Conservation (phyloP, 1,284 basidiomycete species). For the Leccinum colubrinum region DNA sequence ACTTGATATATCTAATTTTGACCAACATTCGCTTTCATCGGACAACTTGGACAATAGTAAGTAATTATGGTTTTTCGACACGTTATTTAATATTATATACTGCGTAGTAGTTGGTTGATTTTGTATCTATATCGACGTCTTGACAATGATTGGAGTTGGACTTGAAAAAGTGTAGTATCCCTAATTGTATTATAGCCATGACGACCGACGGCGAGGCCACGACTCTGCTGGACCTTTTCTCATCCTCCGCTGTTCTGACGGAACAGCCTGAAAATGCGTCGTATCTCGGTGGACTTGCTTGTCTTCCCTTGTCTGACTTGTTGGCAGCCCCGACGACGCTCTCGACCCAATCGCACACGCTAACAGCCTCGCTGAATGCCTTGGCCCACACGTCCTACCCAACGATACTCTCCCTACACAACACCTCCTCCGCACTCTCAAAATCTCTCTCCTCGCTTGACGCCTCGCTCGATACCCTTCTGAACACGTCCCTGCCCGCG, state of each 20-base stretch:
- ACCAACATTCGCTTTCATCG: background rate
- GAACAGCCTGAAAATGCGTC: constrained; percentile 34
- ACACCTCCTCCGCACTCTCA: constrained; percentile 66
- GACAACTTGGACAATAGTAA: background rate
- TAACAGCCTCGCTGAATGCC: constrained; percentile 84
- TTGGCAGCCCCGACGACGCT: constrained; percentile 70
- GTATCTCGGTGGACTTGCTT: constrained; percentile 66
- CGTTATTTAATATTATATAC: background rate
- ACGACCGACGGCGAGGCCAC: constrained; percentile 21
- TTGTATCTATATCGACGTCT: constrained; percentile 21
- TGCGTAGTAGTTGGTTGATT: background rate
- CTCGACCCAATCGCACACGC: constrained; percentile 76
- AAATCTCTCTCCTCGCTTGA: constrained; percentile 64
- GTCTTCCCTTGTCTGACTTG: constrained; percentile 64
- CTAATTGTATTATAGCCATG: constrained; percentile 15
- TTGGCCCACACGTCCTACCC: constrained; percentile 87
- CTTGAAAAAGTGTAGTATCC: background rate
- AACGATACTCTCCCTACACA: constrained; percentile 83
- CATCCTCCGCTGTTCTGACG: constrained; percentile 14
- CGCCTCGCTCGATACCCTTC: constrained; percentile 62
- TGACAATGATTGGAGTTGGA: background rate
- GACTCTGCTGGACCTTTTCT: constrained; percentile 27
- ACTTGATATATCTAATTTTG: constrained; percentile 7
- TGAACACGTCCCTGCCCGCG: constrained; percentile 65
- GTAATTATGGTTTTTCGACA: background rate